These are phyloP conservation scores for Aspergillus terreus DNA, from an alignment of 2,329 filamentous ascomycete genomes.

Conservation along the genomic window DNA sequence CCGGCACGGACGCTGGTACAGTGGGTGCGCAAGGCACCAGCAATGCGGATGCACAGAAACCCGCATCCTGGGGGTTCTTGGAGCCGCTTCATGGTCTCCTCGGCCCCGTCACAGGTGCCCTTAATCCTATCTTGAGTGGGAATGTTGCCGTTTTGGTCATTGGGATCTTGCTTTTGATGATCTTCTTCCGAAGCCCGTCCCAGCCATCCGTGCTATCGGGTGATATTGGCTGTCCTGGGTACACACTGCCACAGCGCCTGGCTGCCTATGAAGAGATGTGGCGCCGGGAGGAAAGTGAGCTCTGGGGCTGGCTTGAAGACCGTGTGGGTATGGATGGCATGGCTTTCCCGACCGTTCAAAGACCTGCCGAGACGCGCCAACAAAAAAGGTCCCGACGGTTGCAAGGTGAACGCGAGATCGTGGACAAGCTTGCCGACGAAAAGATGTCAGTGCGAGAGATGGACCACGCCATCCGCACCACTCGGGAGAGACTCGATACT, in stretches of 20 bases:
- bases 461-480: slow-evolving; percentile 75
- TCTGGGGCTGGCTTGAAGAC: slow-evolving; percentile 93
- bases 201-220: slow-evolving; percentile 31
- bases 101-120: slow-evolving; percentile 65
- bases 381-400: slow-evolving; percentile 33
- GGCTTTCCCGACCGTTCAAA: slow-evolving; percentile 32
- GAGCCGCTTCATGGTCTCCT: slow-evolving; percentile 71
- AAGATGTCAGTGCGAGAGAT: slow-evolving; percentile 72
- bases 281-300: slow-evolving; percentile 77
- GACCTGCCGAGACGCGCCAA: slow-evolving; percentile 37
- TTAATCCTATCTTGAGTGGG: slow-evolving; percentile 68
- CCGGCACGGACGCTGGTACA: slow-evolving; percentile 34
- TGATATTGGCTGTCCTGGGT: slow-evolving; percentile 36
- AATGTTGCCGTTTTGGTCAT: slow-evolving; percentile 76
- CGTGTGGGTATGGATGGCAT: slow-evolving; percentile 67
- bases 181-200: slow-evolving; percentile 60
- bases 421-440: slow-evolving; percentile 58
- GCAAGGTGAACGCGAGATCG: slow-evolving; percentile 44
- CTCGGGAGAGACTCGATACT: slow-evolving; percentile 75
- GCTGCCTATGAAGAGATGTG: slow-evolving; percentile 92
- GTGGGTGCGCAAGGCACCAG: slow-evolving; percentile 44
- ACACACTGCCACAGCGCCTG: slow-evolving; percentile 60
- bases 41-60: slow-evolving; percentile 34
- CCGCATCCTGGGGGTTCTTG: slow-evolving; percentile 70
- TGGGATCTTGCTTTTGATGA: slow-evolving; percentile 67